Percentiles rank a stretch among this genome's conserved stretches.
phyloP scores from a whole-genome alignment of 2,329 filamentous ascomycete species.

The Colletotrichum sp. region DNA sequence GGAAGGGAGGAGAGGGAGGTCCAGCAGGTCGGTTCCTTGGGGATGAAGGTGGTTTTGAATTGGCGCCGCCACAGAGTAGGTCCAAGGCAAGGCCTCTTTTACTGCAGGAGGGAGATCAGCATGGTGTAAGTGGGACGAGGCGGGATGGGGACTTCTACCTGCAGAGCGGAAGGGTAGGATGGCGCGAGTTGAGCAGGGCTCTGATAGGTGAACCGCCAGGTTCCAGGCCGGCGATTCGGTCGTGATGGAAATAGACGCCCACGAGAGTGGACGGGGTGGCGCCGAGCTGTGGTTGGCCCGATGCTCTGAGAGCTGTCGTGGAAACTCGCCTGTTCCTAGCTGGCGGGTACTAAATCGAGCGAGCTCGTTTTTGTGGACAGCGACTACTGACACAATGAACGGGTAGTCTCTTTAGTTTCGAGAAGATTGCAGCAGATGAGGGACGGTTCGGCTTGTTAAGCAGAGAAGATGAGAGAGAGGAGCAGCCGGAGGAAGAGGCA shows the following conservation, averaged over 20 bases:
- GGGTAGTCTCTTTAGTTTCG: not conserved
- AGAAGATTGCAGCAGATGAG: not conserved
- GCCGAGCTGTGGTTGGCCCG: constrained; percentile 30
- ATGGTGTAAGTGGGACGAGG: constrained; percentile 34
- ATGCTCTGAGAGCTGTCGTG: constrained; percentile 6
- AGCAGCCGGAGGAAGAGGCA: not conserved
- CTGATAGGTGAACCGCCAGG: constrained; percentile 51
- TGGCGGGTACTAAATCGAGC: not conserved
- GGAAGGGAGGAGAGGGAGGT: constrained; percentile 45
- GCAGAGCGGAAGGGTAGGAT: constrained; percentile 26
- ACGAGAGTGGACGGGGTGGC: constrained; percentile 35
- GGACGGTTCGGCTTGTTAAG: not conserved
- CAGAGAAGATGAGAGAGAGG: not conserved
- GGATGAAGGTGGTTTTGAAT: constrained; percentile 59
- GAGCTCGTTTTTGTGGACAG: not conserved
- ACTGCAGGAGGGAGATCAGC: constrained; percentile 41
- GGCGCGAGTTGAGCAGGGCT: constrained; percentile 26
- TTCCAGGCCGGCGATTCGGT: constrained; percentile 40
- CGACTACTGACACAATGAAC: not conserved
- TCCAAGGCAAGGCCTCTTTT: constrained; percentile 3
- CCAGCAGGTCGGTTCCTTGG: constrained; percentile 38
- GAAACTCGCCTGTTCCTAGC: constrained; percentile 2
- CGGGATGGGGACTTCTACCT: constrained; percentile 40
- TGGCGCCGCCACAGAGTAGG: constrained; percentile 34
- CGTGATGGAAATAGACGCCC: constrained; percentile 51